A percentile compares a stretch with the other conserved stretches of the same genome.
These are phyloP conservation scores for Aureobasidium lini DNA, from an alignment of 2,329 filamentous ascomycete species.

Conservation along the genomic window DNA sequence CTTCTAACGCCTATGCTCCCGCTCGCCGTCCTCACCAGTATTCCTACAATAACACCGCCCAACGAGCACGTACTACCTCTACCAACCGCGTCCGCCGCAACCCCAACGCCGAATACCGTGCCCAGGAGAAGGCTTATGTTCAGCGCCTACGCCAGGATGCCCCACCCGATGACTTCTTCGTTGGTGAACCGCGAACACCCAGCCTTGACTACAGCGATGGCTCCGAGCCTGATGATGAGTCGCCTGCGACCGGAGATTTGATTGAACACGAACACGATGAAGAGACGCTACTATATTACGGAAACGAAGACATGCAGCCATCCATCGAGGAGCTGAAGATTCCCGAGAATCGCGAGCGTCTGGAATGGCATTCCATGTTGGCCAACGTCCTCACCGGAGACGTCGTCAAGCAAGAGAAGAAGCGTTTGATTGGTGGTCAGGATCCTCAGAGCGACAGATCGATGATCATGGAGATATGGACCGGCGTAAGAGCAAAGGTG, in stretches of 20 bases:
- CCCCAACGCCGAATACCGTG: slow-evolving; percentile 65
- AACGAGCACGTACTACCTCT: slow-evolving; percentile 50
- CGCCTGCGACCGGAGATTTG: slow-evolving; percentile 73
- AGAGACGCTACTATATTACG: slow-evolving; percentile 87
- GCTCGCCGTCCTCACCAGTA: slow-evolving; percentile 42
- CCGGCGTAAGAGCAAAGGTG: slow-evolving; percentile 74
- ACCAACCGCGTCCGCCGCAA: slow-evolving; percentile 51
- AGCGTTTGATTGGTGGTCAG: slow-evolving; percentile 74
- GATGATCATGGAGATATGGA: slow-evolving; percentile 68
- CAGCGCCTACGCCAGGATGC: slow-evolving; percentile 81
- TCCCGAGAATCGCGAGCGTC: slow-evolving; percentile 75
- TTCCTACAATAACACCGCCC: slow-evolving; percentile 36
- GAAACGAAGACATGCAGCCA: slow-evolving; percentile 80
- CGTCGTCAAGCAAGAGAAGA: slow-evolving; percentile 97
- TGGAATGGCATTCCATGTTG: slow-evolving; percentile 98
- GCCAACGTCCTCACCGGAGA: slow-evolving; percentile 92
- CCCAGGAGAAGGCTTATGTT: slow-evolving; percentile 91
- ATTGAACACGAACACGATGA: slow-evolving; percentile 85
- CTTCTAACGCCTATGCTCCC: slow-evolving; percentile 44
- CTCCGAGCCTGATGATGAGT: slow-evolving; percentile 85
- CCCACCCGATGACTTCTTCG: slow-evolving; percentile 57
- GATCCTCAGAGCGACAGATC: slow-evolving; percentile 67
- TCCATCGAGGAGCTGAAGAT: slow-evolving; percentile 85
- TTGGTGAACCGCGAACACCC: slow-evolving; percentile 59
- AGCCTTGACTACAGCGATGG: slow-evolving; percentile 62